A percentile compares a stretch with the other conserved stretches of the same genome.
Evolutionary conservation across 1,284 basidiomycete species (phyloP).

Genomic region (Naganishia sp.): DNA sequence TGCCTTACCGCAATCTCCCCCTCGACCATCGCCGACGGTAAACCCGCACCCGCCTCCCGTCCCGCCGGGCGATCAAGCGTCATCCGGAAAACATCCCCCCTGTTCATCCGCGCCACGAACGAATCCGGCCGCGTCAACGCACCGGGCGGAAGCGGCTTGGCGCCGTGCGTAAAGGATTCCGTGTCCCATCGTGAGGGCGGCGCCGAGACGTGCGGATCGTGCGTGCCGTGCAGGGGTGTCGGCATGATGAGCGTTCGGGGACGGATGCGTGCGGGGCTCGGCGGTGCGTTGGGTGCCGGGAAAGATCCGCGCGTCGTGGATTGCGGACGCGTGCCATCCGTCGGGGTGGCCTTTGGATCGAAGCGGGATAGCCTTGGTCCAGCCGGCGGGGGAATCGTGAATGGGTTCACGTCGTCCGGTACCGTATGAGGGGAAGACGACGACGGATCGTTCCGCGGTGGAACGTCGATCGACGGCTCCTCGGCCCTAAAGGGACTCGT

Average conservation of each 20-base stretch:
- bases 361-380: conserved; percentile 44
- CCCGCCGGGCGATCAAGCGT: conserved; percentile 23
- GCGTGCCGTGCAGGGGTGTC: conserved; percentile 36
- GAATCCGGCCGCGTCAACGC: conserved; percentile 38
- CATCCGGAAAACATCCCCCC: too few relatives aligned
- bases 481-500: conserved; percentile 16
- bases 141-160: conserved; percentile 49
- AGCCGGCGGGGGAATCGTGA: conserved; percentile 48
- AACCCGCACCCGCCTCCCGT: conserved; percentile 34
- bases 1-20: conserved; percentile 37
- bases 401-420: conserved; percentile 42
- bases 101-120: conserved; percentile 39
- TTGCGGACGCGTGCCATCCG: background rate
- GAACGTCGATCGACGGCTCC: background rate
- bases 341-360: conserved; percentile 42
- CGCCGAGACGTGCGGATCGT: conserved; percentile 12
- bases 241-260: conserved; percentile 53
- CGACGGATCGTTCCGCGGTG: background rate
- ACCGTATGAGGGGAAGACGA: conserved; percentile 1
- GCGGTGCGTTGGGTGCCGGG: background rate
- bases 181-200: background rate
- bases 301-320: conserved; percentile 16
- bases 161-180: conserved; percentile 45
- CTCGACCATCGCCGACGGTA: conserved; percentile 35
- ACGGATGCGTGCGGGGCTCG: conserved; percentile 39